These are phyloP conservation scores for Sporisorium exsertum DNA, from an alignment of 1,284 basidiomycete species.

Conservation along the genomic window DNA sequence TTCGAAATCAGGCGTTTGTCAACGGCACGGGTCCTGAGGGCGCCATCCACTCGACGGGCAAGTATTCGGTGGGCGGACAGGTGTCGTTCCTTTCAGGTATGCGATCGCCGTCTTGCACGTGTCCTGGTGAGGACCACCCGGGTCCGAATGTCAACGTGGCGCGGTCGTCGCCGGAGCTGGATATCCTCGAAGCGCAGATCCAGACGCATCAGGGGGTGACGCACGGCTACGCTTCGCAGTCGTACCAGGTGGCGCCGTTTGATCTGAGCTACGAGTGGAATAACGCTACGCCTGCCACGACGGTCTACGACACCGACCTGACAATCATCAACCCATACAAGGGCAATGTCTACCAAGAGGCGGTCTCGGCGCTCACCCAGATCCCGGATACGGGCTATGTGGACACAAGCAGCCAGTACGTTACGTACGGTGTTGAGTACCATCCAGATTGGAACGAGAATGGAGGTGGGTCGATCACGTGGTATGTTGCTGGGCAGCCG, in stretches of 20 bases:
- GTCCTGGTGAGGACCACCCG: conserved; percentile 61
- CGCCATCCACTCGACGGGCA: conserved; percentile 47
- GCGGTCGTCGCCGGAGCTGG: conserved; percentile 68
- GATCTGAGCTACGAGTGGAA: conserved; percentile 63
- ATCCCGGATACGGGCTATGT: conserved; percentile 62
- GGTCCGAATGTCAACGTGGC: conserved; percentile 65
- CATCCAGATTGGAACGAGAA: conserved; percentile 62
- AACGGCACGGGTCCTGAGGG: conserved; percentile 56
- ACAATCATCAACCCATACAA: conserved; percentile 63
- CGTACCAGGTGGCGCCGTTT: conserved; percentile 68
- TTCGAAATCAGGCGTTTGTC: conserved; percentile 58
- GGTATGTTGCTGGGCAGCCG: conserved; percentile 63
- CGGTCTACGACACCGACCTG: conserved; percentile 48
- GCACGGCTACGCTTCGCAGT: conserved; percentile 62
- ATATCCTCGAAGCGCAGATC: conserved; percentile 72
- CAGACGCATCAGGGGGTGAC: conserved; percentile 69
- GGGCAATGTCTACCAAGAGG: conserved; percentile 66
- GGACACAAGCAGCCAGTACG: conserved; percentile 32
- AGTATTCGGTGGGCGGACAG: conserved; percentile 29
- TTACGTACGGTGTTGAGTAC: conserved; percentile 67
- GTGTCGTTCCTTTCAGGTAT: conserved; percentile 48
- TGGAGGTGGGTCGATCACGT: conserved; percentile 61
- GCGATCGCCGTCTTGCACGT: conserved; percentile 59
- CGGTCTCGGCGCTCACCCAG: conserved; percentile 61
- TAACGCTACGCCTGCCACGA: conserved; percentile 29